Evolutionary conservation across 176 grass and related monocot genomes (phyloP).

Genomic region (Raddia guianensis): DNA sequence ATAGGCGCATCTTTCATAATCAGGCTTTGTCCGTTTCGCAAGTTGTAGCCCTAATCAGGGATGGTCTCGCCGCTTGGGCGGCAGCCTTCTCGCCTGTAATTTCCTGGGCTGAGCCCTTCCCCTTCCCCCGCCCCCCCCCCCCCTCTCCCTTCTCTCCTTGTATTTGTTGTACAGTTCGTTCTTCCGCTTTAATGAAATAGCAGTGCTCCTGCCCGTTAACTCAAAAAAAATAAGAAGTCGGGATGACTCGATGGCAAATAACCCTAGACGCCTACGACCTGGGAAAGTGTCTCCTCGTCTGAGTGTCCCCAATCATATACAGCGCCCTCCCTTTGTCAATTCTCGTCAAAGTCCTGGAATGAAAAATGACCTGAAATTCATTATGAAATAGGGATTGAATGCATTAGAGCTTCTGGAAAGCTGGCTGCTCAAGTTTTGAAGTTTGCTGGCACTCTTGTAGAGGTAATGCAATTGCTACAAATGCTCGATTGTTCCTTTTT

Average conservation of each 20-base stretch:
- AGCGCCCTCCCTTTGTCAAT: slow-evolving; percentile 73
- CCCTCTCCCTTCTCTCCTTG: too few relatives aligned
- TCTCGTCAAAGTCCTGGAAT: slow-evolving; percentile 58
- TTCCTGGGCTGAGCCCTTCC: too few relatives aligned
- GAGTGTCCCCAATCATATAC: slow-evolving; percentile 82
- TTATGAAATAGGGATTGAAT: slow-evolving; percentile 78
- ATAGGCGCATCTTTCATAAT: too few relatives aligned
- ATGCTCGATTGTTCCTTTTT: slow-evolving; percentile 25
- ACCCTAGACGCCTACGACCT: slow-evolving; percentile 64
- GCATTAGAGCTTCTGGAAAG: slow-evolving; percentile 88
- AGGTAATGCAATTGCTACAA: slow-evolving; percentile 62
- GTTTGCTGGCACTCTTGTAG: slow-evolving; percentile 79
- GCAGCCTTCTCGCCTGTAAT: too few relatives aligned
- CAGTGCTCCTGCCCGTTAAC: too few relatives aligned
- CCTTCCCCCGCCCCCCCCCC: too few relatives aligned
- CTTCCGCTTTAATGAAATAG: too few relatives aligned
- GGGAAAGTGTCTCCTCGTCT: slow-evolving; percentile 87
- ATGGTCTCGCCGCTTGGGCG: too few relatives aligned
- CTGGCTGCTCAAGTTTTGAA: slow-evolving; percentile 93
- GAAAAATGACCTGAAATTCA: slow-evolving; percentile 72
- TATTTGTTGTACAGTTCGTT: too few relatives aligned
- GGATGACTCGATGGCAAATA: slow-evolving; percentile 56
- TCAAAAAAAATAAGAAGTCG: too few relatives aligned
- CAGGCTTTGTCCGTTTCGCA: too few relatives aligned
- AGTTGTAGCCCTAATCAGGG: too few relatives aligned